Evolutionary conservation across 2,329 filamentous ascomycete species (phyloP).

Genomic region (Diaporthe helianthi): DNA sequence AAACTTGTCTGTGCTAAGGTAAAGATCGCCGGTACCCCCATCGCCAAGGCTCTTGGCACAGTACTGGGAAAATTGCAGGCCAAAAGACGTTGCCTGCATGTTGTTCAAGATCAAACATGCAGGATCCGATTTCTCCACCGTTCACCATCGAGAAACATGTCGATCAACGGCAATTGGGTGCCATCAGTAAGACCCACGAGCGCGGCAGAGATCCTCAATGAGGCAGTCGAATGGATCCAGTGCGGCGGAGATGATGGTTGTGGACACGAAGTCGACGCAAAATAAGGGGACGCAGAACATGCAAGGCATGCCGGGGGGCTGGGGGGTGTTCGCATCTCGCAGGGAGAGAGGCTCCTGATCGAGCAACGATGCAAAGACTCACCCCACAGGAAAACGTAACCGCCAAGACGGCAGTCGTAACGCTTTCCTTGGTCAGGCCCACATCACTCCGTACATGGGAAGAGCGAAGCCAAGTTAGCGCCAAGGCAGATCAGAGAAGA

Average conservation of each 20-base stretch:
- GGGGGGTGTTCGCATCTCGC: not conserved
- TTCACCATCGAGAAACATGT: not conserved
- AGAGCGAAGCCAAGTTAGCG: conserved; percentile 14
- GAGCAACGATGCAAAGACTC: not conserved
- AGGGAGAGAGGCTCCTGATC: not conserved
- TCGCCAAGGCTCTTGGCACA: conserved; percentile 27
- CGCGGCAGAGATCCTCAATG: not conserved
- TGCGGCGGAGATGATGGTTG: conserved; percentile 4
- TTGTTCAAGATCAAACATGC: conserved; percentile 1
- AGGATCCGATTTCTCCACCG: conserved; percentile 26
- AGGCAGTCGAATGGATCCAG: not conserved
- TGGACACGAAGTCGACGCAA: conserved; percentile 20
- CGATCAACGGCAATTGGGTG: not conserved
- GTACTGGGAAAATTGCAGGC: conserved; percentile 22
- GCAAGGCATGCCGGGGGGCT: conserved; percentile 7
- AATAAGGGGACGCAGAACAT: not conserved
- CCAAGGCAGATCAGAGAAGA: conserved; percentile 12
- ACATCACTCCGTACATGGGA: not conserved
- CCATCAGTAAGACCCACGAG: not conserved
- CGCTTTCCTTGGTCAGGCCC: conserved; percentile 11
- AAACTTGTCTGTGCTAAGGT: not conserved
- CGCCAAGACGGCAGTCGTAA: conserved; percentile 24
- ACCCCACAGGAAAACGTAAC: conserved; percentile 23
- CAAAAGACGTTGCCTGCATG: not conserved
- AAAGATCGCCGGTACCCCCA: conserved; percentile 17